Evolutionary conservation across 306 rosid genomes (phyloP), one percentile per base, ranked within the genome.

Genomic region (Arachis hypogaea): DNA sequence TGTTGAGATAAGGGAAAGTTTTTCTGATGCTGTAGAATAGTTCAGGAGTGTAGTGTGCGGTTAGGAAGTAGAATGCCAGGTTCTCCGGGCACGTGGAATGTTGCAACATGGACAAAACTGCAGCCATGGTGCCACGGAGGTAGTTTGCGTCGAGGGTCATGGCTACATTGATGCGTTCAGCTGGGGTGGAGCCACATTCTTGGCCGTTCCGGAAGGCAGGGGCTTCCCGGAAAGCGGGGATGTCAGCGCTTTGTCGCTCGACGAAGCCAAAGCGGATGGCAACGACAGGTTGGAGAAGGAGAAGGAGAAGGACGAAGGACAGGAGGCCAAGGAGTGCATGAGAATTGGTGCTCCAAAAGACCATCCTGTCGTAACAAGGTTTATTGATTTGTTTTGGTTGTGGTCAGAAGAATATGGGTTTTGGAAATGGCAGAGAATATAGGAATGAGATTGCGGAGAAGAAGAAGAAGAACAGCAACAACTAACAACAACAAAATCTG

Each of bases 71-170:
- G 69, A 90, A 86, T 9, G 83, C 47, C 6, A 90, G 85, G 47
- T 86, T 88, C 41, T 88, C 93, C 0, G 96, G 93, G 59, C 96
- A 90, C 0, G 89, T 78, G 0, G 93, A 84, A 59, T 88, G 93
- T 46, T 90, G 91, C 3, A 88, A 22, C 68, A 88, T 71, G 44
- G 96, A 88, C 5, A 82, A 67, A 2, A 88, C 89, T 0, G 89
- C 96, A 0, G 93, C 93, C 81, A 84, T 83, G 5, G 96, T 90
- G 9, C 91, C 96, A 0, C 91, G 88, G 10, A 90, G 85, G 82
- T 90, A 88, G 68, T 88, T 90, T 2, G 76, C 88, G 16, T 88
- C 96, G 0, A 90, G 85, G 63, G 93, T 90, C 96, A 90, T 90
- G 54, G 88, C 82, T 0, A 90, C 89, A 6, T 90, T 86, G 50